Evolutionary conservation across 2,329 filamentous ascomycete genomes (phyloP).

Genomic region (Hansfordia pulvinata): DNA sequence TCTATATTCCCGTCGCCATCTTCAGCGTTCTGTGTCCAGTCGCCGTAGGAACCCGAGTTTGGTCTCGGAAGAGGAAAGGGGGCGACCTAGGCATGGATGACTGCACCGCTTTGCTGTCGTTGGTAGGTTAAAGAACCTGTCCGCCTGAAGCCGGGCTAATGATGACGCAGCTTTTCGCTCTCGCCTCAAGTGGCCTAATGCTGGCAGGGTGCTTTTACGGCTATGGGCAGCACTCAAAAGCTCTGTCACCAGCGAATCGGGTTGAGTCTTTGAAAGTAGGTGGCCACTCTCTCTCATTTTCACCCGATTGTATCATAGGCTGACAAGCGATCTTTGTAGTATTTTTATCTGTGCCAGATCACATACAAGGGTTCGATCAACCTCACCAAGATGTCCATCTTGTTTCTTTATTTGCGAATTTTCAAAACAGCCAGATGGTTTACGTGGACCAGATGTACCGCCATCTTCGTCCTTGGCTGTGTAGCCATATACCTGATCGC

Average conservation of each 20-base stretch:
- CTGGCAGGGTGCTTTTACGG: constrained; percentile 14
- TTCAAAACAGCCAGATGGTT: constrained; percentile 17
- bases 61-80: constrained; percentile 12
- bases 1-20: constrained; percentile 12
- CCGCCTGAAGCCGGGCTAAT: no score
- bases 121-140: no score
- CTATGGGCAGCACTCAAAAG: constrained; percentile 12
- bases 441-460: constrained; percentile 11
- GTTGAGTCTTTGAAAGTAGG: constrained; percentile 13
- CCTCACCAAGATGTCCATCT: constrained; percentile 17
- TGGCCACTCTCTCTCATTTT: no score
- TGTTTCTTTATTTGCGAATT: constrained; percentile 18
- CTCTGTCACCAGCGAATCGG: constrained; percentile 7
- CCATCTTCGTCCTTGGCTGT: constrained; percentile 9
- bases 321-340: constrained; percentile 9
- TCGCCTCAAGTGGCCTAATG: constrained; percentile 11
- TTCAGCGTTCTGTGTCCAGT: constrained; percentile 13
- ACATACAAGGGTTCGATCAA: constrained; percentile 19
- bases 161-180: constrained; percentile 10
- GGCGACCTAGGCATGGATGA: constrained; percentile 13
- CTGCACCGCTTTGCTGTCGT: constrained; percentile 12
- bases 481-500: constrained; percentile 14
- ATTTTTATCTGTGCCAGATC: constrained; percentile 17
- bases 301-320: no score
- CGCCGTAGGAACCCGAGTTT: constrained; percentile 12